Base-by-base conservation (phyloP, 2,329 filamentous ascomycete species). In the Cyphellophora europaea region DNA sequence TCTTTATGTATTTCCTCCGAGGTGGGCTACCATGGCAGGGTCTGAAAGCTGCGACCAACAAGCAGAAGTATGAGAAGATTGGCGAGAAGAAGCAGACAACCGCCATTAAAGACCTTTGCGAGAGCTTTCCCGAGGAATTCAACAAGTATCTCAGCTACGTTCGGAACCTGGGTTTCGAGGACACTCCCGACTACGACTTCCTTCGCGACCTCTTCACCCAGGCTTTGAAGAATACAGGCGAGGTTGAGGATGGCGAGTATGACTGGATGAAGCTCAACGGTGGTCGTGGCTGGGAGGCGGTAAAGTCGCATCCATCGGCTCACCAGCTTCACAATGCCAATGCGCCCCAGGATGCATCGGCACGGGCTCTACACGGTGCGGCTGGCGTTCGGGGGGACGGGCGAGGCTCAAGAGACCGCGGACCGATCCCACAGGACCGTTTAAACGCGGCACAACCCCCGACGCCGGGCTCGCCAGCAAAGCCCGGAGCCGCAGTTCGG, bases 51-150 rank as follows among this genome's bases (percentile, higher is more conserved):
- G 76, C 76, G 11, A 80, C 76, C 37, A 80, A 80, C 63, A 80
- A 98, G 76, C 91, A 98, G 59, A 98, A 98, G 67, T 98, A 98
- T 59, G 91, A 98, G 67, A 96, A 96, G 74, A 98, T 98, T 62
- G 91, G 91, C 30, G 89, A 98, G 71, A 96, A 98, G 81, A 98
- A 98, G 71, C 91, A 96, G 67, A 95, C 89, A 0, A 96, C 91
- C 14, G 76, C 77, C 4, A 93, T 98, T 66, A 94, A 95, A 67
- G 91, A 98, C 53, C 76, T 98, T 11, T 96, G 89, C 58, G 88
- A 95, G 51, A 82, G 86, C 33, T 96, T 93, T 64, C 89, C 91
- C 47, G 85, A 94, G 58, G 88, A 98, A 64, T 93, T 98, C 62
- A 93, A 82, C 69, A 93, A 95, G 63, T 98, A 98, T 62, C 70